Base-by-base conservation (phyloP, 305 asterid species). In the Fraxinus albicans region DNA sequence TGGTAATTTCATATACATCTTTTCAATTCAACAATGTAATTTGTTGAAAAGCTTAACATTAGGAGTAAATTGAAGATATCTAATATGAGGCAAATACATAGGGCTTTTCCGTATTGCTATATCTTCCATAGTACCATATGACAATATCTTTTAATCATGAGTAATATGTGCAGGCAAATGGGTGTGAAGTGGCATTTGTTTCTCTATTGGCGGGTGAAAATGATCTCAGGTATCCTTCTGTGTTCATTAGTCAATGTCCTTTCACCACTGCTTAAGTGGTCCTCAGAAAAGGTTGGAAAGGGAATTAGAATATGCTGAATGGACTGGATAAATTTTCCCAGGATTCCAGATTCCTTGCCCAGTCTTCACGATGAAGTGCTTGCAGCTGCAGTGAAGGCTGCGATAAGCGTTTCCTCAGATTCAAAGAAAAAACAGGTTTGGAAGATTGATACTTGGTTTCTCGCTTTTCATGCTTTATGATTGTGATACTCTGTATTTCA, bases 281-380 rank as follows among this genome's bases (percentile, higher is more conserved):
- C 47, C 74, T 82, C 19, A 47, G 40, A 77, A 27, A 58, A 73
- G 36, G 34, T 74, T 77, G 63, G 35, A 35, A 73, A 34, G 75
- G 19, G 23, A 79, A 83, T 78, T 76, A 78, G 75, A 79, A 77
- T 44, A 81, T 38, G 60, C 76, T 85, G 67, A 84, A 67, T 35
- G 36, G 69, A 81, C 82, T 70, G 80, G 65, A 63, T 76, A 15
- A 33, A 83, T 75, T 85, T 12, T 83, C 78, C 69, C 83, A 94
- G 99, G 91, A 90, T 92, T 77, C 98, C 96, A 3, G 94, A 91
- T 84, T 93, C 95, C 88, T 88, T 93, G 84, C 98, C 98, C 65
- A 85, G 78, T 84, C 98, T 95, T 79, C 97, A 95, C 69, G 99
- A 94, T 89, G 94, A 90, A 90, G 99, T 94, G 85, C 92, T 95